These are phyloP conservation scores for Cyclotella kingstonii DNA, from an alignment of 108 stramenopile genomes.

Conservation along the genomic window DNA sequence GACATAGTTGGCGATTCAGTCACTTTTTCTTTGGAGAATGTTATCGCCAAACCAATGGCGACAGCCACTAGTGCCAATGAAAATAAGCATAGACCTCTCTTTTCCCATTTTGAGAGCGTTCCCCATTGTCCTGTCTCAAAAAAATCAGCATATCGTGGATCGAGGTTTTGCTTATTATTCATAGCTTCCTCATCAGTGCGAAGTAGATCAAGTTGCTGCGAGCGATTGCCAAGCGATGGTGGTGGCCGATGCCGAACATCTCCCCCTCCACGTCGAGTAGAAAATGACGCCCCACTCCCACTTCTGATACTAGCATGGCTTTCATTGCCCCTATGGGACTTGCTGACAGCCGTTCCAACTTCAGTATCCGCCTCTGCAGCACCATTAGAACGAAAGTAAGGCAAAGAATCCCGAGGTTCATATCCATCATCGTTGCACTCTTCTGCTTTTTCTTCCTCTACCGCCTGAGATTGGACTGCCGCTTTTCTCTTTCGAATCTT, in stretches of 20 bases:
- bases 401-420: neutral
- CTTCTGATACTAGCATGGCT: neutral
- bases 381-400: too few species aligned
- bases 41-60: slow-evolving; percentile 22
- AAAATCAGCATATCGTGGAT: slow-evolving; percentile 21
- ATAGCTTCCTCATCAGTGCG: slow-evolving; percentile 12
- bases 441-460: neutral
- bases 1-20: neutral
- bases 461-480: neutral
- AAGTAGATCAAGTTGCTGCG: slow-evolving; percentile 8
- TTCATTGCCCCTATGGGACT: neutral
- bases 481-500: slow-evolving; percentile 20
- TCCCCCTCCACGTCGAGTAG: slow-evolving; percentile 17
- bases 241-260: slow-evolving; percentile 29
- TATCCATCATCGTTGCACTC: neutral
- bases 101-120: slow-evolving; percentile 20
- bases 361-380: too few species aligned
- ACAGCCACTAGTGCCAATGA: slow-evolving; percentile 15
- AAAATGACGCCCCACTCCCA: neutral
- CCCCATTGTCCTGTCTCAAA: slow-evolving; percentile 39
- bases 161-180: slow-evolving; percentile 9
- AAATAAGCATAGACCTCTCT: slow-evolving; percentile 20
- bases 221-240: neutral
- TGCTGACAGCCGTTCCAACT: neutral
- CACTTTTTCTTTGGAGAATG: slow-evolving; percentile 8